Conservation (phyloP, 495 filamentous ascomycete genomes). For the Aspergillus baeticus region DNA sequence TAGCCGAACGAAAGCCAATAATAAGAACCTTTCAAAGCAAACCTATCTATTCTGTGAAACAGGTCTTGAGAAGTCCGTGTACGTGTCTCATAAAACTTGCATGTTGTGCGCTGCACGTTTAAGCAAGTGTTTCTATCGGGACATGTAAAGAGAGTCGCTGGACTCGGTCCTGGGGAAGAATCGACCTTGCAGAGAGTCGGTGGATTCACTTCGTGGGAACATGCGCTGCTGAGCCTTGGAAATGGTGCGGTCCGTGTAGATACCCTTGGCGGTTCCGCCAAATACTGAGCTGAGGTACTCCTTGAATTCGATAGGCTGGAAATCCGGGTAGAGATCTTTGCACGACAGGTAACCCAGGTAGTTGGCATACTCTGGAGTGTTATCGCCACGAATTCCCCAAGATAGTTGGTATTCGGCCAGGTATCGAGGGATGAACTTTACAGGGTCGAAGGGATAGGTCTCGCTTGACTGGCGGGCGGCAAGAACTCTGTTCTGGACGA, state of each 20-base stretch:
- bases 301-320: slow-evolving; percentile 40
- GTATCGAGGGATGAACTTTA: slow-evolving; percentile 43
- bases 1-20: neutral
- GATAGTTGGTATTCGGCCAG: slow-evolving; percentile 50
- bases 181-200: slow-evolving; percentile 42
- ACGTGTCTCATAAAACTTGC: neutral
- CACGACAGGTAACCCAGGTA: slow-evolving; percentile 59
- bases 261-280: slow-evolving; percentile 40
- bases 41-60: neutral
- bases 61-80: neutral
- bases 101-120: neutral
- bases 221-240: slow-evolving; percentile 43
- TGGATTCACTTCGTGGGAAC: slow-evolving; percentile 46
- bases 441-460: slow-evolving; percentile 47
- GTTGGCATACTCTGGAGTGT: slow-evolving; percentile 54
- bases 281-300: slow-evolving; percentile 43
- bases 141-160: slow-evolving; percentile 43
- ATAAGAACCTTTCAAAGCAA: slow-evolving; percentile 1
- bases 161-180: slow-evolving; percentile 45
- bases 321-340: slow-evolving; percentile 57
- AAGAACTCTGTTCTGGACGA: slow-evolving; percentile 41
- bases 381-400: slow-evolving; percentile 55
- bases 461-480: slow-evolving; percentile 45
- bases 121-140: slow-evolving; percentile 24
- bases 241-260: slow-evolving; percentile 45